phyloP scores from a whole-genome alignment of 2,329 filamentous ascomycete species.

The Teratosphaeria pseudoeucalypti region DNA sequence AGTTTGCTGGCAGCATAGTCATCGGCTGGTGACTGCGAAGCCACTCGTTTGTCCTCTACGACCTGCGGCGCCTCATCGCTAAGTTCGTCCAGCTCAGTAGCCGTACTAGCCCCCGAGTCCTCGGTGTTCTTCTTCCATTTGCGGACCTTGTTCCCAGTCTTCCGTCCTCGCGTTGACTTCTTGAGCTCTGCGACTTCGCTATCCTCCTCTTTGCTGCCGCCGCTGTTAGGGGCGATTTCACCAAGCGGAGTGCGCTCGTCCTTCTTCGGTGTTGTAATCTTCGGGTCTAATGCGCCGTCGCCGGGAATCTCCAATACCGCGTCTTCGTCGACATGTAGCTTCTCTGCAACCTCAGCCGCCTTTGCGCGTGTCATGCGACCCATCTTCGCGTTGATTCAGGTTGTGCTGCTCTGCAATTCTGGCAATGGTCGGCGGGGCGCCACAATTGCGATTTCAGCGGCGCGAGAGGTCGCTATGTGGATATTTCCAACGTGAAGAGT shows the following conservation, averaged over 20 bases:
- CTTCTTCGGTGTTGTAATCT: constrained; percentile 4
- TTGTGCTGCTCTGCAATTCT: not conserved
- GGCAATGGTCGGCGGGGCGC: not conserved
- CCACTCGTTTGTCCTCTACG: not conserved
- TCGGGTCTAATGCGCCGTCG: constrained; percentile 4
- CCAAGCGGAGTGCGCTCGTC: constrained; percentile 28
- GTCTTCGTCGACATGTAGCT: constrained; percentile 27
- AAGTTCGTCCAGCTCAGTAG: constrained; percentile 1
- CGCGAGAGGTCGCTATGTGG: too few species aligned
- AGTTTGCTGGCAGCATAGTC: not conserved
- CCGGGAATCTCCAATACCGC: constrained; percentile 20
- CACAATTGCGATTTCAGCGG: not conserved
- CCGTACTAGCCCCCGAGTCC: constrained; percentile 3
- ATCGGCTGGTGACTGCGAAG: not conserved
- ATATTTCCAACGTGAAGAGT: too few species aligned
- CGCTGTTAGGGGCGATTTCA: constrained; percentile 31
- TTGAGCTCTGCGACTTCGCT: constrained; percentile 12
- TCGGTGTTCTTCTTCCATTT: constrained; percentile 15
- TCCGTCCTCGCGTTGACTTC: constrained; percentile 26
- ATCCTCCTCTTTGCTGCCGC: constrained; percentile 12
- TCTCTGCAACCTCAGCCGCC: constrained; percentile 29
- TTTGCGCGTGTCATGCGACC: constrained; percentile 34
- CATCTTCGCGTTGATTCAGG: not conserved
- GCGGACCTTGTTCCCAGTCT: constrained; percentile 19
- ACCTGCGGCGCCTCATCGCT: not conserved